Conservation (phyloP, 768 basidiomycete species). For the Rhizopogon vesiculosus region DNA sequence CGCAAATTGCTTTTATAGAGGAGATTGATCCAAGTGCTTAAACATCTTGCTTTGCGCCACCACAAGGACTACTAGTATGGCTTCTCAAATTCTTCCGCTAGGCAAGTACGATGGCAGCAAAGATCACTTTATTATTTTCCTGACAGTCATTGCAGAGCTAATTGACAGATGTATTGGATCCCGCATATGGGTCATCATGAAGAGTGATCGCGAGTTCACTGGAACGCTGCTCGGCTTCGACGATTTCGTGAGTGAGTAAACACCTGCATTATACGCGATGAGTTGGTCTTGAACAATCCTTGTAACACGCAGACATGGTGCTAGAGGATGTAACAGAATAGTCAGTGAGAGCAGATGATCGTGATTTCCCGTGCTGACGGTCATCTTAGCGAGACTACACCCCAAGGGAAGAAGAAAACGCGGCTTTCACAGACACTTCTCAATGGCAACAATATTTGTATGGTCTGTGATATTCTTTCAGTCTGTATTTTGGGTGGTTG, state of each 20-base stretch:
- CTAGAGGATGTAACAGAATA: slow-evolving; percentile 96
- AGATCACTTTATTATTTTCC: neutral
- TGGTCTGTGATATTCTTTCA: slow-evolving; percentile 51
- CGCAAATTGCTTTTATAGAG: neutral
- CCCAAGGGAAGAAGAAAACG: slow-evolving; percentile 76
- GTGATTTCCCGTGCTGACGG: neutral
- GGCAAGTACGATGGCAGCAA: slow-evolving; percentile 38
- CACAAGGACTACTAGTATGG: slow-evolving; percentile 50
- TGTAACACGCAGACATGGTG: slow-evolving; percentile 66
- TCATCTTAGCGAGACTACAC: slow-evolving; percentile 70
- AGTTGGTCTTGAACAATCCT: neutral
- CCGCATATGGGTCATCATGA: slow-evolving; percentile 98
- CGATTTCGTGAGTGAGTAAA: slow-evolving; percentile 95
- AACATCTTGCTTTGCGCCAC: slow-evolving; percentile 1
- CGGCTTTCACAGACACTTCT: slow-evolving; percentile 83
- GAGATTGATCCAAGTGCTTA: neutral
- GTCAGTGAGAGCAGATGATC: slow-evolving; percentile 41
- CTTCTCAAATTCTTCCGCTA: slow-evolving; percentile 91
- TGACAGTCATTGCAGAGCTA: slow-evolving; percentile 52
- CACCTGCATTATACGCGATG: neutral
- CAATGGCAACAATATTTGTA: slow-evolving; percentile 96
- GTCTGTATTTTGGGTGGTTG: neutral
- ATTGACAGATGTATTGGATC: slow-evolving; percentile 98
- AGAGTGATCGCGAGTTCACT: slow-evolving; percentile 93
- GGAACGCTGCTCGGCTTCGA: slow-evolving; percentile 95